Percentiles rank a stretch among this genome's conserved stretches.
These are phyloP conservation scores for Diplodia scrobiculata DNA, from an alignment of 2,329 filamentous ascomycete genomes.

Conservation along the genomic window DNA sequence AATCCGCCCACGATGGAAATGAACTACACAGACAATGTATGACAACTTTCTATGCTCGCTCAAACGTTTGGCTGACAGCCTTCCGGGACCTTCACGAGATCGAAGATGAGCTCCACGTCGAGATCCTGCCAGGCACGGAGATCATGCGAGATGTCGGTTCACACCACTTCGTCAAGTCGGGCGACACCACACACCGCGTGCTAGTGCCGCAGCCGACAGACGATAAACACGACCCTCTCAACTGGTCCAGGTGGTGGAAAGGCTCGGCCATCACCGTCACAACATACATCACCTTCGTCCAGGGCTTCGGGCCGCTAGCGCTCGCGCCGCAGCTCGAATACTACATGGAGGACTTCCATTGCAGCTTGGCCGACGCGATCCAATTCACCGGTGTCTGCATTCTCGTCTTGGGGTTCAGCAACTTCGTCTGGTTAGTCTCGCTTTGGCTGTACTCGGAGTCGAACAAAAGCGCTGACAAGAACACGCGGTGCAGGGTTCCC, in stretches of 20 bases:
- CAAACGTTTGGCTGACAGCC: neutral
- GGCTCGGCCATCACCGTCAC: conserved; percentile 52
- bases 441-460: neutral
- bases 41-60: neutral
- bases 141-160: conserved; percentile 63
- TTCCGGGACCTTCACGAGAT: conserved; percentile 50
- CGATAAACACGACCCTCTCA: conserved; percentile 48
- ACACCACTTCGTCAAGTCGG: conserved; percentile 64
- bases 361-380: conserved; percentile 56
- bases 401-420: conserved; percentile 60
- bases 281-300: conserved; percentile 54
- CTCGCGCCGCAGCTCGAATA: conserved; percentile 63
- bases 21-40: conserved; percentile 49
- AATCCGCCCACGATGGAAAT: conserved; percentile 48
- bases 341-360: conserved; percentile 59
- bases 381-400: conserved; percentile 61
- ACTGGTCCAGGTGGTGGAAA: conserved; percentile 55
- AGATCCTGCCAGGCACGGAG: conserved; percentile 61
- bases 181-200: conserved; percentile 16
- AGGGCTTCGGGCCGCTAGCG: conserved; percentile 59
- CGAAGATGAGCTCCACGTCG: conserved; percentile 56
- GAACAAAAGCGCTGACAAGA: neutral
- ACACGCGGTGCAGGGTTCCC: conserved; percentile 52
- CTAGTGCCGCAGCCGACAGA: conserved; percentile 23
- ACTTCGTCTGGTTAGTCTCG: conserved; percentile 59